These are phyloP conservation scores for Theobroma grandiflorum DNA, from an alignment of 441 rosid species.

Conservation along the genomic window DNA sequence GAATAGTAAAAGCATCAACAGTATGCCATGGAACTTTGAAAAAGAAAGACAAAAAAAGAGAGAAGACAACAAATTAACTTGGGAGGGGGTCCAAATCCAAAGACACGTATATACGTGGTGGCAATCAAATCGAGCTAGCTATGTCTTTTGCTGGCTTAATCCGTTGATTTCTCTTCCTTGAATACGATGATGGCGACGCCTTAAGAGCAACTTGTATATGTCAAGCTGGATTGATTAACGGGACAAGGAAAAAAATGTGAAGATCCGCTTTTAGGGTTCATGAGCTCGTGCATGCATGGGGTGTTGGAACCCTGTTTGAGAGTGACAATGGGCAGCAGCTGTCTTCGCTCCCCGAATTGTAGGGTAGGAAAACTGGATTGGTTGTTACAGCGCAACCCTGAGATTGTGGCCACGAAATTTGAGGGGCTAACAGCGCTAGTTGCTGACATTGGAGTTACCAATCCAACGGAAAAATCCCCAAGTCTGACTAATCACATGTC, in stretches of 20 bases:
- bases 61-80: too few relatives aligned
- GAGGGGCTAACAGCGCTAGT: background rate
- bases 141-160: background rate
- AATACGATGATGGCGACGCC: background rate
- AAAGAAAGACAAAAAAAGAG: too few relatives aligned
- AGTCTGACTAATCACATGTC: background rate
- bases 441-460: background rate
- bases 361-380: background rate
- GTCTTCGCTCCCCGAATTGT: background rate
- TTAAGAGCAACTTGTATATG: background rate
- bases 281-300: background rate
- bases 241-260: background rate
- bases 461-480: background rate
- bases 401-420: background rate
- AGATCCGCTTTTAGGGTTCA: slow-evolving; percentile 14
- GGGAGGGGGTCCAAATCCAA: too few relatives aligned
- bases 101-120: too few relatives aligned
- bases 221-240: background rate
- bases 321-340: background rate
- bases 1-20: too few relatives aligned
- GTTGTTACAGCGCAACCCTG: background rate
- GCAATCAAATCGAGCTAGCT: background rate
- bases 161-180: background rate
- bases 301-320: background rate
- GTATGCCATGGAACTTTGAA: too few relatives aligned